phyloP scores from a whole-genome alignment of 805 yeast species.

The Kodamaea sagamina region DNA sequence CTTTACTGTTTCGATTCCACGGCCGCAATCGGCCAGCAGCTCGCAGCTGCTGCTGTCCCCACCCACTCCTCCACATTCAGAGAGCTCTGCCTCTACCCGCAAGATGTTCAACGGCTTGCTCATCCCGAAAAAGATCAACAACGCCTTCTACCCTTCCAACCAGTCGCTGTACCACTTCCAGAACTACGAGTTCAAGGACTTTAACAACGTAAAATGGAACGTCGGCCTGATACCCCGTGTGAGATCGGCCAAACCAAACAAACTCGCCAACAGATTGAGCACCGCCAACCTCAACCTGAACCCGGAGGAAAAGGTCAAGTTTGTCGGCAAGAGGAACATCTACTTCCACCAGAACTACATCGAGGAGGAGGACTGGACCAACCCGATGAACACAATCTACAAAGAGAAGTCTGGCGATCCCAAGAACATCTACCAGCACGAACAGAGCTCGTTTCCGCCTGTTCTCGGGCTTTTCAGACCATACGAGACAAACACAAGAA shows the following conservation, averaged over 20 bases:
- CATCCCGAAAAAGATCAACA: conserved; percentile 26
- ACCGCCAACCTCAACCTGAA: conserved; percentile 10
- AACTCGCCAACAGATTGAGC: conserved; percentile 22
- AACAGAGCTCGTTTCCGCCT: conserved; percentile 16
- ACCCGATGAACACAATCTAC: conserved; percentile 12
- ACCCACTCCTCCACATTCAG: not conserved
- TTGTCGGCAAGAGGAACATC: conserved; percentile 36
- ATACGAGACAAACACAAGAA: conserved; percentile 38
- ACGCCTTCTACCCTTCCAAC: conserved; percentile 7
- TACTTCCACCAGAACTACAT: conserved; percentile 40
- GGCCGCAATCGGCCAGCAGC: conserved; percentile 14
- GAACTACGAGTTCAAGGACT: conserved; percentile 32
- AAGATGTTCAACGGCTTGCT: conserved; percentile 26
- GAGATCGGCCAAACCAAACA: conserved; percentile 29
- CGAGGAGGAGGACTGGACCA: conserved; percentile 18
- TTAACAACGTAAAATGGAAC: conserved; percentile 21
- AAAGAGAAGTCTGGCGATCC: conserved; percentile 20
- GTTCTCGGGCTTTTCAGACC: conserved; percentile 40
- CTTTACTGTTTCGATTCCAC: conserved; percentile 27
- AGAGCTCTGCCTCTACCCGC: not conserved
- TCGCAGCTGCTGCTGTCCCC: conserved; percentile 11
- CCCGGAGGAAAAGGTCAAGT: conserved; percentile 23
- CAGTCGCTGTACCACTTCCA: conserved; percentile 14
- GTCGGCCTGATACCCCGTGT: conserved; percentile 49
- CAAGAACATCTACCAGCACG: conserved; percentile 29